Base-by-base conservation (phyloP, 345 rosid genomes). In the Barbarea vulgaris region DNA sequence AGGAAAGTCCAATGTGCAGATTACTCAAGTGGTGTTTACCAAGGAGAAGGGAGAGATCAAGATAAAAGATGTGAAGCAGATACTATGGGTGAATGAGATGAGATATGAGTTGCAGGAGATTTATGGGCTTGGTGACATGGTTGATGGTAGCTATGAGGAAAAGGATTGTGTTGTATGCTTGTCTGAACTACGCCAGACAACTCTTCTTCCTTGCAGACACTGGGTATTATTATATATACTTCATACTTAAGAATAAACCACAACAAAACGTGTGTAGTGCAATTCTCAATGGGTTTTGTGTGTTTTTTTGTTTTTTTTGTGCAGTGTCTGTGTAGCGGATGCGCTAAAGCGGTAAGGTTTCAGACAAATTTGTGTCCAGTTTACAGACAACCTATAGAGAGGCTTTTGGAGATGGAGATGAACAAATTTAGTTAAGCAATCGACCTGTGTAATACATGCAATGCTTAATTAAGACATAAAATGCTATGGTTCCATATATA, bases 261-360 rank as follows among this genome's bases (percentile, higher is more conserved):
- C 53, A 31, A 37, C 9, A 1, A 50, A 19, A 30, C 3, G 9
- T 22, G 42, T 27, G 13, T 13, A 4, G 27, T 57, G 56, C 9
- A 24, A 8, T 46, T 47, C 34, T 36, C 27, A 33, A 30, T 41
- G 9, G 52, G 55, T 39, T 73, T n/a, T n/a, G n/a, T 65, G 15
- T 52, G 25, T 39, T n/a, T n/a, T n/a, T n/a, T n/a, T n/a, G n/a
- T 11, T 73, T 50, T 27, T 52, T 69, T 64, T 30, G 13, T 79
- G 86, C 89, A 91, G 96, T 93, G 98, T 70, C 85, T 93, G 97
- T 93, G 97, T 78, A 86, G 88, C 36, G 90, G 86, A 12, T 93
- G 98, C 60, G 98, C 96, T 11, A 89, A 89, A 80, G 94, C 83
- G 54, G 71, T 86, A 82, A 85, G 96, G 84, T 87, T 85, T 82